These are phyloP conservation scores for Pythium vanterpoolii DNA, from an alignment of 352 stramenopile genomes.

Conservation along the genomic window DNA sequence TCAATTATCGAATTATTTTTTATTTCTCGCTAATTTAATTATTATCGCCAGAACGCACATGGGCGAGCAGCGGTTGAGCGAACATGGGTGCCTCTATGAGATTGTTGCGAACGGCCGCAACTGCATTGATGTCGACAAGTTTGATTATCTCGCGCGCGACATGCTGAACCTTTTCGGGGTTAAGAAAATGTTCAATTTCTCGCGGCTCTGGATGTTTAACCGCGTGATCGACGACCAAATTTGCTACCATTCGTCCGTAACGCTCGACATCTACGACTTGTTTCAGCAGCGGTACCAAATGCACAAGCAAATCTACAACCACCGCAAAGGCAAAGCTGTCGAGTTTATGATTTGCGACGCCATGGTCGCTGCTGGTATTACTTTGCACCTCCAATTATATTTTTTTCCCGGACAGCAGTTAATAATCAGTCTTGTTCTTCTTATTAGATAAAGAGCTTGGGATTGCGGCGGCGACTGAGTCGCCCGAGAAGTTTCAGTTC, in stretches of 20 bases:
- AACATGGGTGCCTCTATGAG: constrained; percentile 84
- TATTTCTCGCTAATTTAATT: no score
- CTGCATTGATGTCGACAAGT: constrained; percentile 92
- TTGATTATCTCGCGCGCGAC: constrained; percentile 88
- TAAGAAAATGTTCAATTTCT: constrained; percentile 75
- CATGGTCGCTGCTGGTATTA: constrained; percentile 57
- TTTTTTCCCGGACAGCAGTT: no score
- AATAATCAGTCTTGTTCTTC: no score
- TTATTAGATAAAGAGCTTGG: constrained; percentile 66
- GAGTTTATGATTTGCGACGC: constrained; percentile 91
- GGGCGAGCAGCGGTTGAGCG: constrained; percentile 38
- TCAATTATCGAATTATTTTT: no score
- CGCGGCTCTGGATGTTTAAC: constrained; percentile 78
- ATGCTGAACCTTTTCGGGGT: constrained; percentile 84
- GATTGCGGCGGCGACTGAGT: constrained; percentile 63
- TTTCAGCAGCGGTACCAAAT: constrained; percentile 89
- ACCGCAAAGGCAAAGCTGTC: constrained; percentile 85
- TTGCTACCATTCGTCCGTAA: constrained; percentile 88
- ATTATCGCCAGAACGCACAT: constrained; percentile 43
- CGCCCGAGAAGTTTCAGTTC: constrained; percentile 66
- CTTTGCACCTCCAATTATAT: constrained; percentile 1
- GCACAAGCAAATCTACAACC: constrained; percentile 89
- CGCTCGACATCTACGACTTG: constrained; percentile 86
- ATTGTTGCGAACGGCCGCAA: constrained; percentile 90
- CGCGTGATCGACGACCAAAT: constrained; percentile 85